Evolutionary conservation across 192 early-diverging fungal genomes (phyloP).

Genomic region (Kickxella alabastrina): DNA sequence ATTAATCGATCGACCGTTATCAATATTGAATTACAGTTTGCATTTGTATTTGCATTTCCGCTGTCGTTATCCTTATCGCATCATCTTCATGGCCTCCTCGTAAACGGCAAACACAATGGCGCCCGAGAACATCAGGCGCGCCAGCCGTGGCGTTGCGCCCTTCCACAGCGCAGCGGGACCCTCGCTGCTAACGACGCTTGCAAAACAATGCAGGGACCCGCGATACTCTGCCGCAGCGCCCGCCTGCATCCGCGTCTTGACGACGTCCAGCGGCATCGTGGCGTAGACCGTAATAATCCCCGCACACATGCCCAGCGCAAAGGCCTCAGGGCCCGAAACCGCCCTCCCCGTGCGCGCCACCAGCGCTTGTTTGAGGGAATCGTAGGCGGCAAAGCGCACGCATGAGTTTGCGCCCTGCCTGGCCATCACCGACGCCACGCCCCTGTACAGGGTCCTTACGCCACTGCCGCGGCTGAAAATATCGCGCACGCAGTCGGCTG

Average conservation of each 20-base stretch:
- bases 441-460: constrained; percentile 81
- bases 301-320: constrained; percentile 76
- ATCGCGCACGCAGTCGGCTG: constrained; percentile 61
- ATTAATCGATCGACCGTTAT: too few relatives aligned
- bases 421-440: constrained; percentile 86
- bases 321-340: constrained; percentile 58
- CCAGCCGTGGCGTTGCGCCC: constrained; percentile 86
- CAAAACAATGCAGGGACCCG: constrained; percentile 69
- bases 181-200: constrained; percentile 67
- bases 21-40: neutral
- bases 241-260: constrained; percentile 97
- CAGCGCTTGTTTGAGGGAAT: constrained; percentile 63
- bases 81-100: constrained; percentile 43
- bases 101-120: constrained; percentile 54
- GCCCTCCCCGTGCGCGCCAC: constrained; percentile 1
- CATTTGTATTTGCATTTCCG: too few relatives aligned
- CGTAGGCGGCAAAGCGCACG: constrained; percentile 86
- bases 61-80: constrained; percentile 18
- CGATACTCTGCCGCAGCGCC: constrained; percentile 66
- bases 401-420: constrained; percentile 95
- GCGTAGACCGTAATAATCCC: constrained; percentile 92
- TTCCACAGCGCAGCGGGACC: constrained; percentile 88
- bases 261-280: constrained; percentile 97
- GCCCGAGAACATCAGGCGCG: constrained; percentile 62
- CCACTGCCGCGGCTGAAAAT: constrained; percentile 68